These are phyloP conservation scores for Zoysia japonica DNA, from an alignment of 176 grass and related monocot species.

Conservation along the genomic window DNA sequence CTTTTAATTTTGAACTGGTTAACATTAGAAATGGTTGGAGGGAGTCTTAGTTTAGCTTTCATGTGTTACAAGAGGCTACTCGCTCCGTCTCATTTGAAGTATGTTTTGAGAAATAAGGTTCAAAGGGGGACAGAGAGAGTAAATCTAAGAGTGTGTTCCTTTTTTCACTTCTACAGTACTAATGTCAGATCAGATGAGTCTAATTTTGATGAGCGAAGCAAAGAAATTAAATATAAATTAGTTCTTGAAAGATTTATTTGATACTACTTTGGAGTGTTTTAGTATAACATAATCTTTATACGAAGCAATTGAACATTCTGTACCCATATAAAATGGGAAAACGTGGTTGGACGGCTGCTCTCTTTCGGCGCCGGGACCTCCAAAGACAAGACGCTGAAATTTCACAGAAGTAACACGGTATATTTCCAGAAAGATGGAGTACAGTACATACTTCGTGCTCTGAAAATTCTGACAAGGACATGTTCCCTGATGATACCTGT, in stretches of 20 bases:
- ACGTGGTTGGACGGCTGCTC: not conserved
- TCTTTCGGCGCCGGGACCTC: not conserved
- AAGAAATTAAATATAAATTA: too few relatives aligned
- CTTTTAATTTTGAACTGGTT: not conserved
- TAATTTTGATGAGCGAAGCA: not conserved
- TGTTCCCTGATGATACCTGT: not conserved
- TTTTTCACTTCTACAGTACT: not conserved
- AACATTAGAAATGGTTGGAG: not conserved
- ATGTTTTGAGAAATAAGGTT: too few relatives aligned
- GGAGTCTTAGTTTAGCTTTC: not conserved
- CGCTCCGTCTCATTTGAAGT: too few relatives aligned
- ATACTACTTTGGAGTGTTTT: not conserved
- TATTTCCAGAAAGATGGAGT: not conserved
- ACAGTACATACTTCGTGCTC: not conserved
- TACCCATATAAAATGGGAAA: not conserved
- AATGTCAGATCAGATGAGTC: not conserved
- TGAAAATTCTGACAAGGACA: constrained; percentile 27
- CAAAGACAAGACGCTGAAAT: not conserved
- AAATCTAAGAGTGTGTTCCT: not conserved
- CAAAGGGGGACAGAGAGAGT: not conserved
- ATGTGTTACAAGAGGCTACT: not conserved
- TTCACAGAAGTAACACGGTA: not conserved
- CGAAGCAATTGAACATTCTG: not conserved
- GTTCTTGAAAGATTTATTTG: not conserved
- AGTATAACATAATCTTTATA: not conserved